These are phyloP conservation scores for Agrostemma githago DNA, from an alignment of 148 eudicot genomes.

Conservation along the genomic window DNA sequence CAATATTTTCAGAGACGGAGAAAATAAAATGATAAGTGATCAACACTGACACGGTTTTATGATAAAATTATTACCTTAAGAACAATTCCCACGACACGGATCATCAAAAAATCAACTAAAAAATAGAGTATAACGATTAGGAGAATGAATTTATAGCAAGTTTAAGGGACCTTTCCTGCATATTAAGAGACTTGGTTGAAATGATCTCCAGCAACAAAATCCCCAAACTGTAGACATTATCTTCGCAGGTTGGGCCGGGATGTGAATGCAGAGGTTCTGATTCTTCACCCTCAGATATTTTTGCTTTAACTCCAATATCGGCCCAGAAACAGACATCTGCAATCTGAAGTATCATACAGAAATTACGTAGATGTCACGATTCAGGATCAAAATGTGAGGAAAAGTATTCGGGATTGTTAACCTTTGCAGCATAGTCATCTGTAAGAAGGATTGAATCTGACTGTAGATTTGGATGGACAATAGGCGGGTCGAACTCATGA, in stretches of 20 bases:
- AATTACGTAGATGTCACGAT: not conserved
- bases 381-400: not conserved
- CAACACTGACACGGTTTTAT: not conserved
- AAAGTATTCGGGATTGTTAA: constrained; percentile 8
- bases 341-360: constrained; percentile 20
- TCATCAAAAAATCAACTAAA: not conserved
- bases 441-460: constrained; percentile 44
- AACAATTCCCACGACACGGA: not conserved
- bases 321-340: constrained; percentile 39
- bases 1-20: not conserved
- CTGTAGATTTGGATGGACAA: constrained; percentile 37
- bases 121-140: not conserved
- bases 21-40: not conserved
- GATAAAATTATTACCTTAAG: not conserved
- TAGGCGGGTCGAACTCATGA: constrained; percentile 49
- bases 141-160: not conserved
- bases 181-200: constrained; percentile 12
- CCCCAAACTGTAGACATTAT: constrained; percentile 32
- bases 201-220: constrained; percentile 36
- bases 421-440: constrained; percentile 68
- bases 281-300: constrained; percentile 37
- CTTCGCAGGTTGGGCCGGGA: constrained; percentile 21
- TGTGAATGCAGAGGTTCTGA: constrained; percentile 22
- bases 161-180: constrained; percentile 24
- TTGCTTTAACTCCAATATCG: constrained; percentile 34